Conservation (phyloP, 192 early-diverging fungal species). For the Mortierella antarctica region DNA sequence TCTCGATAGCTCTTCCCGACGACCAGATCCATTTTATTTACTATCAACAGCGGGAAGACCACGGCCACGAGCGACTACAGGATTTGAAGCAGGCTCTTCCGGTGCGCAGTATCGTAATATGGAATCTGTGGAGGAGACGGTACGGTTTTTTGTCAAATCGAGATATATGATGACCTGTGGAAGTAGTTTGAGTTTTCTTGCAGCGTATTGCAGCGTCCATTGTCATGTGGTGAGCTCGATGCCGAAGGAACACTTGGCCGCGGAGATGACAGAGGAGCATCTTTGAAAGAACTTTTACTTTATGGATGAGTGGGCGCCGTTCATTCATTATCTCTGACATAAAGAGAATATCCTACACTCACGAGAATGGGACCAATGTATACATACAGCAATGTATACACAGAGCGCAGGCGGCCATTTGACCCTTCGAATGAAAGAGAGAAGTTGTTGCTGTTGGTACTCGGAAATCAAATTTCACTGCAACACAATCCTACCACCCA, state of each 20-base stretch:
- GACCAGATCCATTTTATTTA: constrained; percentile 13
- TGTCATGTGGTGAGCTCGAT: constrained; percentile 12
- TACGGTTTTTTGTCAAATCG: constrained; percentile 7
- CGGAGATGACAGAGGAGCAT: constrained; percentile 12
- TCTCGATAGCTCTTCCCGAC: background rate
- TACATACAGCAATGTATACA: no score
- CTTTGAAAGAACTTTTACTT: constrained; percentile 3
- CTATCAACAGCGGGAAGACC: no score
- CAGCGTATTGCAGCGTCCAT: constrained; percentile 12
- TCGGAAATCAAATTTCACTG: no score
- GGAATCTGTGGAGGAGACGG: constrained; percentile 11
- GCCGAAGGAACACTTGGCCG: constrained; percentile 7
- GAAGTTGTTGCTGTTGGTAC: no score
- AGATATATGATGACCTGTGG: constrained; percentile 23
- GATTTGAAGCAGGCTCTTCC: constrained; percentile 6
- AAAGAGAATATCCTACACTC: no score
- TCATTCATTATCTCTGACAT: no score
- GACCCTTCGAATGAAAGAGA: no score
- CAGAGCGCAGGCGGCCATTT: no score
- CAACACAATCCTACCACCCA: no score
- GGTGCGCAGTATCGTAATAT: constrained; percentile 9
- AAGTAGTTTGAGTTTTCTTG: constrained; percentile 11
- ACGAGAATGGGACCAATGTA: no score
- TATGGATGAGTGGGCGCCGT: constrained; percentile 15
- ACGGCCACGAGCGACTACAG: no score